Conservation (phyloP, 1,139 yeast genomes). For the Diutina ranongensis region DNA sequence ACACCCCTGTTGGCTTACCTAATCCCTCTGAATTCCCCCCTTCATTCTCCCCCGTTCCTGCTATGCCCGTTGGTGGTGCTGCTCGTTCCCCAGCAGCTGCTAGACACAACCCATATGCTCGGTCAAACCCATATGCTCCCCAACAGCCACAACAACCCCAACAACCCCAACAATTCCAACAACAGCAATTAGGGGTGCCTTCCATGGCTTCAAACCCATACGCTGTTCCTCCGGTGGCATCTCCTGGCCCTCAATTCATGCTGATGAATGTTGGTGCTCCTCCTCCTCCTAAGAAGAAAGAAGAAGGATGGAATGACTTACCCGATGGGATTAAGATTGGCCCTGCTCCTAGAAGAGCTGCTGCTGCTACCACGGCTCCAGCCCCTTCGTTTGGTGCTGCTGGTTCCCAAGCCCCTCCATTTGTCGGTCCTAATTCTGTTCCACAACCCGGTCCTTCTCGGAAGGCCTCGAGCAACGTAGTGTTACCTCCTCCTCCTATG, state of each 20-base stretch:
- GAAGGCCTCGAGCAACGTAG: background rate
- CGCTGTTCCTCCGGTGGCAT: background rate
- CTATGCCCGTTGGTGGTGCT: conserved; percentile 15
- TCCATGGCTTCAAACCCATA: background rate
- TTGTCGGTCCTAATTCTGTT: background rate
- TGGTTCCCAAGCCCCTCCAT: background rate
- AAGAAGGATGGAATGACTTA: conserved; percentile 91
- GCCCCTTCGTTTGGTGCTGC: too few relatives aligned
- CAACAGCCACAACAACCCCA: conserved; percentile 1
- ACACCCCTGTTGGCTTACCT: background rate
- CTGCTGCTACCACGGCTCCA: conserved; percentile 29
- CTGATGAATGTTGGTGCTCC: conserved; percentile 10
- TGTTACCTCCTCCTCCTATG: background rate
- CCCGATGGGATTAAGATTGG: conserved; percentile 53
- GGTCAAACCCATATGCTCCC: conserved; percentile 2
- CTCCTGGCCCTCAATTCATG: conserved; percentile 2
- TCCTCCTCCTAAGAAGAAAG: conserved; percentile 36
- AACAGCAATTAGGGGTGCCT: background rate
- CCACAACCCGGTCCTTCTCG: conserved; percentile 3
- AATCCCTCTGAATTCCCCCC: background rate
- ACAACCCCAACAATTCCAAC: background rate
- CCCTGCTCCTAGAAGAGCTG: conserved; percentile 40
- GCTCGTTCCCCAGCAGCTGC: conserved; percentile 16
- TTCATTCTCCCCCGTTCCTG: background rate
- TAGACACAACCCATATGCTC: conserved; percentile 12